Base-by-base conservation (phyloP, 2,329 filamentous ascomycete genomes). In the Aspergillus intermedius region DNA sequence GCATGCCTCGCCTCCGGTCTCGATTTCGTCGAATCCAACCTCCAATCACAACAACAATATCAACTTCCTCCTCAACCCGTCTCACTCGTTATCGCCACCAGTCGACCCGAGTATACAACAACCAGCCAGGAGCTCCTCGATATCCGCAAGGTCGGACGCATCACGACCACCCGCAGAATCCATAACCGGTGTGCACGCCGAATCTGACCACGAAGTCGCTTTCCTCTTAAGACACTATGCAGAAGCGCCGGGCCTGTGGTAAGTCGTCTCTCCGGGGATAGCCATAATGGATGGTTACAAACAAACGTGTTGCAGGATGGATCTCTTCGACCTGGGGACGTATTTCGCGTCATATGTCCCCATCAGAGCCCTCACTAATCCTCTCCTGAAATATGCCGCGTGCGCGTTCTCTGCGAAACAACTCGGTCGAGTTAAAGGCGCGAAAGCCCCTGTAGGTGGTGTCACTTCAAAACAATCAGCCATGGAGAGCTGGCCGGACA, bases 321-420 rank as follows among this genome's bases (percentile, higher is more conserved):
- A 73, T 48, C 56, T 73, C 13, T 74, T 71, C 47, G 71, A 73
- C 52, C 65, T 77, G 30, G 78, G 76, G 5, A 77, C 74, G 37
- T 83, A 83, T 60, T 84, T 84, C 50, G 74, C 77, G 3, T 79
- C 77, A 21, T 74, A 80, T 46, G 77, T 84, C 17, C 80, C 80
- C 1, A 73, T 82, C 2, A 77, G 77, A 58, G 78, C 81, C n/a
- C 61, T 70, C 25, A 68, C 68, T 4, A 75, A 74, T 46, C 69
- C 73, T 5, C 61, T 77, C 2, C 58, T 77, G 8, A 74, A 73
- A 54, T 72, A 73, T 57, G 77, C 81, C 6, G 78, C 79, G 7
- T 79, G 81, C 51, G 80, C 81, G 19, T 81, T 81, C 52, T 76
- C 80, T 5, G 81, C 80, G 10, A 84, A 84, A 58, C 78, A 82